Evolutionary conservation across 2,329 filamentous ascomycete species (phyloP).

Genomic region (Nothomitra cinnamomea): DNA sequence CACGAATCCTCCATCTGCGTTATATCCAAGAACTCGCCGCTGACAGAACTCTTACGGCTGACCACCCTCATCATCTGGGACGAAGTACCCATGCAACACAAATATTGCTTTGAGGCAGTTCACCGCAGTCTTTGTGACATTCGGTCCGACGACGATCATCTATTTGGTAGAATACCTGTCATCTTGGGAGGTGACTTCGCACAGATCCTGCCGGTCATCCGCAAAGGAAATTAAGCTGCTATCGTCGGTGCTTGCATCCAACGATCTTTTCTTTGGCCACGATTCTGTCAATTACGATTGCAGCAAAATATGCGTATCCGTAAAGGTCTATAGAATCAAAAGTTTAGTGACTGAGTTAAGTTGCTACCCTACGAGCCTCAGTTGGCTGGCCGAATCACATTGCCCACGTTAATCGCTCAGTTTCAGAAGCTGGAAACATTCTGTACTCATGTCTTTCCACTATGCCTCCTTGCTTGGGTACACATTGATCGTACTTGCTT

Average conservation of each 20-base stretch:
- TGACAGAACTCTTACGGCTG: neutral
- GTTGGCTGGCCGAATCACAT: too few species aligned
- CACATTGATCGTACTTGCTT: neutral
- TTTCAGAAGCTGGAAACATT: too few species aligned
- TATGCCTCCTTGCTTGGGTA: neutral
- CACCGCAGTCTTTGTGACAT: neutral
- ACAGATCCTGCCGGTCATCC: conserved; percentile 1
- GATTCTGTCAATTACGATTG: neutral
- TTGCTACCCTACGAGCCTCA: too few species aligned
- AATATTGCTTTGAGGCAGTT: neutral
- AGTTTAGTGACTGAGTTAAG: neutral
- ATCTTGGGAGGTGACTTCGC: neutral
- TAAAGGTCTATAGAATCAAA: too few species aligned
- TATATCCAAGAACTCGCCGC: neutral
- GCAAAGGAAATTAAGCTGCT: neutral
- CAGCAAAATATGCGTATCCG: neutral
- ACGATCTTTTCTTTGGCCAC: neutral
- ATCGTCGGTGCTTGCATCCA: neutral
- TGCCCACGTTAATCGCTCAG: too few species aligned
- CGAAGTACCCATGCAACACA: neutral
- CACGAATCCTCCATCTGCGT: neutral
- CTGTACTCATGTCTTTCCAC: neutral
- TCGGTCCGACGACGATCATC: neutral
- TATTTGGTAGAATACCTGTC: neutral
- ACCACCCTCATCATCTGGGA: conserved; percentile 4